Conservation (phyloP, 352 stramenopile genomes). For the Blastocystis sp. region DNA sequence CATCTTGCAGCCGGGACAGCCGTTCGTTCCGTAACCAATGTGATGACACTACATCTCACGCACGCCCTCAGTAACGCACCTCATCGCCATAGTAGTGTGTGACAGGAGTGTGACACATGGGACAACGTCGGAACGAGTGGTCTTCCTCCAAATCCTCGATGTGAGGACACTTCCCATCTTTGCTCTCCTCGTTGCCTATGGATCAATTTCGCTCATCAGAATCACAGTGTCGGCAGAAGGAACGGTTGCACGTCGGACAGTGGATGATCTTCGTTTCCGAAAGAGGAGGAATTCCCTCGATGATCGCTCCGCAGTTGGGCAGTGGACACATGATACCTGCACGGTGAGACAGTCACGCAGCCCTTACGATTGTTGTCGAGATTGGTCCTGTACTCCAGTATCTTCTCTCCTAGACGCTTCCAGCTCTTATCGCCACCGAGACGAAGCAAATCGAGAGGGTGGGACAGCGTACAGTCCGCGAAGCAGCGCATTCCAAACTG, state of each 20-base stretch:
- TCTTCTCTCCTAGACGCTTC: conserved; percentile 58
- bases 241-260: conserved; percentile 50
- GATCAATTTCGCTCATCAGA: background rate
- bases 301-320: conserved; percentile 55
- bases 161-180: conserved; percentile 63
- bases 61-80: background rate
- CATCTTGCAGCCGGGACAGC: conserved; percentile 51
- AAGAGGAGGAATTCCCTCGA: conserved; percentile 49
- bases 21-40: conserved; percentile 53
- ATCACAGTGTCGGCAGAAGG: conserved; percentile 64
- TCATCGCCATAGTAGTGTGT: conserved; percentile 69
- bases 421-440: conserved; percentile 56
- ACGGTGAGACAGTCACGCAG: background rate
- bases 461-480: conserved; percentile 56
- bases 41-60: conserved; percentile 62
- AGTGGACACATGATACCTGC: conserved; percentile 64
- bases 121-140: conserved; percentile 55
- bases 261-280: conserved; percentile 47
- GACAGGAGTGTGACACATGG: conserved; percentile 66
- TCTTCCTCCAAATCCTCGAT: conserved; percentile 63
- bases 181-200: conserved; percentile 61
- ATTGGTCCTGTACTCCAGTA: conserved; percentile 44
- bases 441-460: conserved; percentile 48
- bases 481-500: conserved; percentile 59
- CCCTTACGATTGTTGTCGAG: conserved; percentile 50